Base-by-base conservation (phyloP, 768 basidiomycete species). In the Tephrocybe rancida region DNA sequence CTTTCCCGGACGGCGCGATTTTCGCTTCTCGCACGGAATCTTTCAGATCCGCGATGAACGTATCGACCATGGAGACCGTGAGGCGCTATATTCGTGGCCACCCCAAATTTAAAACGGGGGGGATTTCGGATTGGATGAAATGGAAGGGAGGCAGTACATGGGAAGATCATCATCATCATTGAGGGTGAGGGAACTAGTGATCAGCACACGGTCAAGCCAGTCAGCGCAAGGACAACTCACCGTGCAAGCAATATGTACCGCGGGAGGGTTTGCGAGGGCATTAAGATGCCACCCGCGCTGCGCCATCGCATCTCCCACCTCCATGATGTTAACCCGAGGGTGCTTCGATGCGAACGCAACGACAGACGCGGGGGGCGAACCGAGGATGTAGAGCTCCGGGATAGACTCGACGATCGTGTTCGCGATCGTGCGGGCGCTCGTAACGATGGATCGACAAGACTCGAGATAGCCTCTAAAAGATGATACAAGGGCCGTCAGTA, bases 221-320 rank as follows among this genome's bases (percentile, higher is more conserved):
- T 37, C 18, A 11, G 42, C 26, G 42, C 4, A 32, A 22, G 5
- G 13, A 48, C 32, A 22, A 67, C 89, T 61, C 63, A 96, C 93
- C 62, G 96, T 99, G 71, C 88, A 90, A 30, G 95, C 95, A 59
- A 98, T 91, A 70, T 99, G 97, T 38, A 98, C 79, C 8, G 88
- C 94, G 10, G 89, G 75, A 1, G 95, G 93, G 9, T 82, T 77
- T 38, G 76, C 81, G 52, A 99, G 68, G 13, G 86, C 95, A 64
- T 93, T 98, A 58, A 99, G 64, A 72, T 96, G 92, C 94, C 95
- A 98, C 2, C 95, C 97, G 35, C 78, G 76, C 66, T 85, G 82
- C 24, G 81, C 71, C 94, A 98, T 95, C 54, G 73, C 77, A 71
- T 97, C 96, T 0, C 96, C 96, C 0, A 99, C 88, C 62, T 92